phyloP scores from a whole-genome alignment of 352 stramenopile species.

The Globisporangium rhizosaccharum region DNA sequence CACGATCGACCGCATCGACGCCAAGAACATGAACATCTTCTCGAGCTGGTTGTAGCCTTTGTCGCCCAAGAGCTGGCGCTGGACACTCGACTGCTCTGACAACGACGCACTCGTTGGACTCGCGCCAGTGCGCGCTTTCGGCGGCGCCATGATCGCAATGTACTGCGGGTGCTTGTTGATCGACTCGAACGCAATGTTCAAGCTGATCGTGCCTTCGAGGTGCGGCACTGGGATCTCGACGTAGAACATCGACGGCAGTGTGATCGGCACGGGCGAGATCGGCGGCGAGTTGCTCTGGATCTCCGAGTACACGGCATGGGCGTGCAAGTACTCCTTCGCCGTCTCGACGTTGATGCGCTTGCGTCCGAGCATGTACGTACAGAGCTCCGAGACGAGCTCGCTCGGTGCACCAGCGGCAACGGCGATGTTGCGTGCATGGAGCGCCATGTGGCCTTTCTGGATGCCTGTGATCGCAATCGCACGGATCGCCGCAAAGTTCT shows the following conservation, averaged over 20 bases:
- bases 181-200: constrained; percentile 82
- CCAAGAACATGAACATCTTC: constrained; percentile 82
- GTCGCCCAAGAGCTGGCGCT: constrained; percentile 68
- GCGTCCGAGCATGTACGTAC: constrained; percentile 80
- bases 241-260: constrained; percentile 81
- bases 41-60: constrained; percentile 87
- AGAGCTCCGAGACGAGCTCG: constrained; percentile 79
- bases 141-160: constrained; percentile 62
- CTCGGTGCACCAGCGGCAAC: constrained; percentile 72
- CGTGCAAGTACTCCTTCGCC: constrained; percentile 78
- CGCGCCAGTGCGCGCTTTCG: constrained; percentile 13
- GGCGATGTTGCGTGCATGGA: constrained; percentile 83
- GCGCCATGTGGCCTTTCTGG: constrained; percentile 84
- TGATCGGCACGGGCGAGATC: constrained; percentile 18
- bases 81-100: constrained; percentile 31
- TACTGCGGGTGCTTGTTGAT: constrained; percentile 76
- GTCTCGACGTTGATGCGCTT: constrained; percentile 81
- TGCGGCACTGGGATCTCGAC: constrained; percentile 74
- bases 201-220: constrained; percentile 58
- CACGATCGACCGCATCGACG: constrained; percentile 76
- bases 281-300: constrained; percentile 48
- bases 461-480: constrained; percentile 85
- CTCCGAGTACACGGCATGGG: constrained; percentile 73
- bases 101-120: constrained; percentile 14
- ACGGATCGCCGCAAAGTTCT: constrained; percentile 84